These are phyloP conservation scores for Aplosporella prunicola DNA, from an alignment of 2,329 filamentous ascomycete species.

Conservation along the genomic window DNA sequence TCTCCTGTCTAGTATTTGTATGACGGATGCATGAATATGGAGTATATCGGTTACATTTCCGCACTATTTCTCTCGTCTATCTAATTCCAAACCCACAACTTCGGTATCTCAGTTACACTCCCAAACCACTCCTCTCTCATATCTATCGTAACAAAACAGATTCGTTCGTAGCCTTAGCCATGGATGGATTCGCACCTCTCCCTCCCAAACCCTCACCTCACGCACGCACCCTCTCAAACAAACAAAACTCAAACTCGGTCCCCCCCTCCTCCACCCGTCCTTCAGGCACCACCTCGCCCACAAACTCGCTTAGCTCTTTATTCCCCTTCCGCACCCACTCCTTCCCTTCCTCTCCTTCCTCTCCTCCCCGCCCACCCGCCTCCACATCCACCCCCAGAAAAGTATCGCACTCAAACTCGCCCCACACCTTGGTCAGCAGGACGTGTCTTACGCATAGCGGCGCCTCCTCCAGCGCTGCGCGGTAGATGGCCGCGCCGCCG, in stretches of 20 bases:
- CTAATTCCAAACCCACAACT: too few species aligned
- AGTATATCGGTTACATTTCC: too few species aligned
- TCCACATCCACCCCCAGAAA: conserved; percentile 57
- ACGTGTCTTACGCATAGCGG: conserved; percentile 55
- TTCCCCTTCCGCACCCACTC: conserved; percentile 48
- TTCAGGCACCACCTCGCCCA: conserved; percentile 52
- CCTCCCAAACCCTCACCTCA: background rate
- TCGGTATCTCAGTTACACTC: too few species aligned
- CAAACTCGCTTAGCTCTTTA: conserved; percentile 51
- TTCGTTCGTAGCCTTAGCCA: too few species aligned
- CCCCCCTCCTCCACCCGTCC: conserved; percentile 54
- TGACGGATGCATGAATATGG: background rate
- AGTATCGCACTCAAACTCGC: conserved; percentile 67
- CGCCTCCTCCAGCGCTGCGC: conserved; percentile 51
- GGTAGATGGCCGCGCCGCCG: conserved; percentile 81
- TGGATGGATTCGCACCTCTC: background rate
- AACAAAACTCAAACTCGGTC: conserved; percentile 59
- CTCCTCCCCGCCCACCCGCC: too few species aligned
- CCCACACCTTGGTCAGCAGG: conserved; percentile 58
- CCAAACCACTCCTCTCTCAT: too few species aligned
- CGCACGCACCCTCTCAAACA: conserved; percentile 42
- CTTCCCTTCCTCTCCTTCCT: conserved; percentile 20
- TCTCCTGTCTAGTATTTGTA: background rate
- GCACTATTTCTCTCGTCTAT: too few species aligned
- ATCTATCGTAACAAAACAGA: too few species aligned